Conservation (phyloP, 2,329 filamentous ascomycete species). For the Epicoccum sorghinum region DNA sequence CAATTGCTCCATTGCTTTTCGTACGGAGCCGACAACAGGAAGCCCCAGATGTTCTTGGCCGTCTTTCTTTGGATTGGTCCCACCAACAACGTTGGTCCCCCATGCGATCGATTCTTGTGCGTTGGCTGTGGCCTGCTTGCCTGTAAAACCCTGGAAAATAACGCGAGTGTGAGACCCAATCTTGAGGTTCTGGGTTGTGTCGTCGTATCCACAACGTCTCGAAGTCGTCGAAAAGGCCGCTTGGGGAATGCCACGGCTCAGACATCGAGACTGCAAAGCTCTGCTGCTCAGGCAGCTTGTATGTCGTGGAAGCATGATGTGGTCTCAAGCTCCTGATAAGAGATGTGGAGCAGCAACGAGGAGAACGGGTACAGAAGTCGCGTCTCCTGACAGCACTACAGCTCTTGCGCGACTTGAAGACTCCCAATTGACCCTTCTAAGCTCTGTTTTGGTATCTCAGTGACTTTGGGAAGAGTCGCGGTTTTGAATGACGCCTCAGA, state of each 20-base stretch:
- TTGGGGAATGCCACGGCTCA: constrained; percentile 12
- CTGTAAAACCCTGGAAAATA: constrained; percentile 75
- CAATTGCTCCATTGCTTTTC: constrained; percentile 70
- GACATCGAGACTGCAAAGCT: constrained; percentile 1
- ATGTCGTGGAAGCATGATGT: constrained; percentile 17
- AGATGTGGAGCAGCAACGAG: neutral
- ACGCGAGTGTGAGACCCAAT: constrained; percentile 71
- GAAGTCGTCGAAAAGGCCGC: constrained; percentile 39
- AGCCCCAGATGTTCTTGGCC: constrained; percentile 69
- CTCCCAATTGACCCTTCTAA: constrained; percentile 3
- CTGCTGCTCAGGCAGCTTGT: constrained; percentile 18
- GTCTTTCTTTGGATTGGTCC: constrained; percentile 65
- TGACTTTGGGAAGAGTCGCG: constrained; percentile 4
- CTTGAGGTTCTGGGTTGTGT: constrained; percentile 69
- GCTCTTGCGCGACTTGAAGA: neutral
- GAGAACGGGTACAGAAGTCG: neutral
- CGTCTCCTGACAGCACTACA: constrained; percentile 1
- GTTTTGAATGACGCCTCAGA: constrained; percentile 9
- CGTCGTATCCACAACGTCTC: constrained; percentile 56
- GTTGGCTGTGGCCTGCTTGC: constrained; percentile 73
- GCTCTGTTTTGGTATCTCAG: neutral
- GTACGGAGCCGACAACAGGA: constrained; percentile 72
- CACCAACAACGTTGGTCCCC: constrained; percentile 81
- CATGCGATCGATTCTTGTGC: constrained; percentile 77
- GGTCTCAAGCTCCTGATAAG: neutral